phyloP scores from a whole-genome alignment of 2,329 filamentous ascomycete genomes.

The Diaporthe sp. region DNA sequence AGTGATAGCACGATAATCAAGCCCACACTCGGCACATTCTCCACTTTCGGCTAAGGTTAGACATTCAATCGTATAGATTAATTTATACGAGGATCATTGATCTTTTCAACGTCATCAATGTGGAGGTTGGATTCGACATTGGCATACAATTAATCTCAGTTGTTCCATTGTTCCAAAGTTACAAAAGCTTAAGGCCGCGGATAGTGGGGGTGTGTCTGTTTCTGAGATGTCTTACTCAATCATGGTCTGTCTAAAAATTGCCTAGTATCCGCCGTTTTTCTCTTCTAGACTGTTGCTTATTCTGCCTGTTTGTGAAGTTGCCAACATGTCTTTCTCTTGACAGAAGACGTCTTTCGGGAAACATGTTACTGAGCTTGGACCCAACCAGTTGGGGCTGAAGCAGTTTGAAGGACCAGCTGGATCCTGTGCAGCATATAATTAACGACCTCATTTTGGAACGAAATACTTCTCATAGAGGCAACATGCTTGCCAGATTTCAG shows the following conservation, averaged over 20 bases:
- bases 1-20: background rate
- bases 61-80: too few species aligned
- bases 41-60: background rate
- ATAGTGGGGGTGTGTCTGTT: too few species aligned
- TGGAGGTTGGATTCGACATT: background rate
- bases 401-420: too few species aligned
- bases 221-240: too few species aligned
- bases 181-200: too few species aligned
- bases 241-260: background rate
- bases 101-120: background rate
- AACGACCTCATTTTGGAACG: background rate
- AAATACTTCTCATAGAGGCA: background rate
- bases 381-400: fast-evolving
- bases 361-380: too few species aligned
- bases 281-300: background rate
- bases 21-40: background rate
- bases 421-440: background rate
- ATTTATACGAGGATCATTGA: background rate
- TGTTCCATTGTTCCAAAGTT: too few species aligned
- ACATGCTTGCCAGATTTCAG: background rate
- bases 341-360: background rate
- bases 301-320: background rate
- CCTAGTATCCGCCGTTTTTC: background rate
- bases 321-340: background rate
- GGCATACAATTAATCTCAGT: too few species aligned